Evolutionary conservation across 2,329 filamentous ascomycete genomes (phyloP).

Genomic region (Neonectria coccinea): DNA sequence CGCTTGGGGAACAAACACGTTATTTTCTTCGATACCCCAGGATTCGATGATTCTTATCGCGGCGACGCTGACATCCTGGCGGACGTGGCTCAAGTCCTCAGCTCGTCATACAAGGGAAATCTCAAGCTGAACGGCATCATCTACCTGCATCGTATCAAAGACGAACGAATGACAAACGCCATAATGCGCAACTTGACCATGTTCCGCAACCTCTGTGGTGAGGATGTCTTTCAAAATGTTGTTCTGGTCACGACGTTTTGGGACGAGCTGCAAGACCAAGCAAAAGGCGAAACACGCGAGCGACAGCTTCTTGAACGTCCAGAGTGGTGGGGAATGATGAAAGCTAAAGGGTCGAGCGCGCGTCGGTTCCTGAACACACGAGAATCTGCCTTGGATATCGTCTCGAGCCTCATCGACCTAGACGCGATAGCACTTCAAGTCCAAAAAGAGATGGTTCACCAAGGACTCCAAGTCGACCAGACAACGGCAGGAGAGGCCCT

Average conservation of each 20-base stretch:
- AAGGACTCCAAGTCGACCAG: background rate
- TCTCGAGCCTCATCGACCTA: background rate
- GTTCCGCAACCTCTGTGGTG: conserved; percentile 54
- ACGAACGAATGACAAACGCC: conserved; percentile 50
- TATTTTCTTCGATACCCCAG: conserved; percentile 14
- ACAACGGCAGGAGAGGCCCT: background rate
- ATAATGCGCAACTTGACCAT: conserved; percentile 52
- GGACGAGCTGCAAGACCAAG: conserved; percentile 32
- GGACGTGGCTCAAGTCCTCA: conserved; percentile 11
- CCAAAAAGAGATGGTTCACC: background rate
- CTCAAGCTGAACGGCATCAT: conserved; percentile 52
- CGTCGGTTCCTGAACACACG: too few relatives aligned
- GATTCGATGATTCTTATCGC: conserved; percentile 18
- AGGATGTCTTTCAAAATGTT: conserved; percentile 49
- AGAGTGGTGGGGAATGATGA: conserved; percentile 23
- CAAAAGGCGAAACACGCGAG: conserved; percentile 24
- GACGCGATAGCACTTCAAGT: background rate
- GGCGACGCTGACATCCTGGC: conserved; percentile 12
- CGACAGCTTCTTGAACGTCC: conserved; percentile 3
- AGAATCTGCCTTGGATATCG: too few relatives aligned
- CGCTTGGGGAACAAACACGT: conserved; percentile 16
- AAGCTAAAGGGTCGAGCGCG: too few relatives aligned
- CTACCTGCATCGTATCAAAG: conserved; percentile 54
- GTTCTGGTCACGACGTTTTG: conserved; percentile 53
- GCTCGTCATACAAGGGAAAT: conserved; percentile 1